phyloP scores from a whole-genome alignment of 208 protist species.

The Trypanosoma lewisi region DNA sequence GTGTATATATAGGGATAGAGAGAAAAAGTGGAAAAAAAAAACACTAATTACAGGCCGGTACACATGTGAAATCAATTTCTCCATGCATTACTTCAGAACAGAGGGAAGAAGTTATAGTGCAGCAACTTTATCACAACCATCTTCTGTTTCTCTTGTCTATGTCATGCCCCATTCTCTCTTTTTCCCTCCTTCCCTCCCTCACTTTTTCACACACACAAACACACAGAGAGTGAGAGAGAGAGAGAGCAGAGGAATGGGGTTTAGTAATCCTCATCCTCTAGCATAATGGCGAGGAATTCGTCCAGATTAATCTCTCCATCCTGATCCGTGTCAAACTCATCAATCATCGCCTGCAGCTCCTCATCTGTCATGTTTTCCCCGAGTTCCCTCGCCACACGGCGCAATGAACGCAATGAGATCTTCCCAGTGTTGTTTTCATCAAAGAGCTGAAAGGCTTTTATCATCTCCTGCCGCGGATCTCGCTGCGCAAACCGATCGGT shows the following conservation, averaged over 20 bases:
- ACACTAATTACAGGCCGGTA: background rate
- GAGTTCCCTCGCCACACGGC: constrained; percentile 91
- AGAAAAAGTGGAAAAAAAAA: background rate
- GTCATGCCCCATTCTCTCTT: too few relatives aligned
- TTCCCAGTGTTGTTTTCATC: constrained; percentile 95
- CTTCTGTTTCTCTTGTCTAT: background rate
- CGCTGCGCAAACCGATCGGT: constrained; percentile 91
- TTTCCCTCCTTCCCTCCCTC: too few relatives aligned
- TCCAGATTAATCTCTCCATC: constrained; percentile 95
- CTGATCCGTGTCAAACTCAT: constrained; percentile 95
- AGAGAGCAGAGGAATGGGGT: background rate
- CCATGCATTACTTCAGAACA: background rate
- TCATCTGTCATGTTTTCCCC: constrained; percentile 96
- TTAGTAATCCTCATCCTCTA: constrained; percentile 90
- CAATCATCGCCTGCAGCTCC: constrained; percentile 97
- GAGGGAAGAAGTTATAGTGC: background rate
- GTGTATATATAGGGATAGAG: background rate
- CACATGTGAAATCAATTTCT: background rate
- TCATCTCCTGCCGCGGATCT: constrained; percentile 94
- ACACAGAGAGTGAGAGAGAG: too few relatives aligned
- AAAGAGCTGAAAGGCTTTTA: constrained; percentile 96
- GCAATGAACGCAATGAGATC: constrained; percentile 93
- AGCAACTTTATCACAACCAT: background rate
- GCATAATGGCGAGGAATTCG: constrained; percentile 96
- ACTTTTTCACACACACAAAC: background rate